These are phyloP conservation scores for Zygosaccharomyces pseudorouxii DNA, from an alignment of 805 yeast genomes.

Conservation along the genomic window DNA sequence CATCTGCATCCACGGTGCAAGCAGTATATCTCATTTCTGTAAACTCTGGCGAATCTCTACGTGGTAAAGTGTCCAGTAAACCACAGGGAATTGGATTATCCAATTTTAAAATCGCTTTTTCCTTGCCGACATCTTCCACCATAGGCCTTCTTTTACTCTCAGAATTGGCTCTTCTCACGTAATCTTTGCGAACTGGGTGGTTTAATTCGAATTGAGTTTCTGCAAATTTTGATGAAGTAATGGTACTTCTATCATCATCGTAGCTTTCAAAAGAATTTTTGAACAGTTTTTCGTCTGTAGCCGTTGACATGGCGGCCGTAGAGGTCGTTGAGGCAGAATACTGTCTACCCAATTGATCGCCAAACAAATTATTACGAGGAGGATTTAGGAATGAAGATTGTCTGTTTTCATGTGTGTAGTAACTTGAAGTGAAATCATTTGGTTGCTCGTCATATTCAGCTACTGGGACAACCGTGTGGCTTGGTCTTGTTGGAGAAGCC, in stretches of 20 bases:
- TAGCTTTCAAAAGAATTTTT: conserved; percentile 57
- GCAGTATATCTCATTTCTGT: conserved; percentile 97
- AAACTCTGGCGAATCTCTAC: conserved; percentile 87
- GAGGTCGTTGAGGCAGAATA: conserved; percentile 25
- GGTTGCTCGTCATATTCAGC: conserved; percentile 40
- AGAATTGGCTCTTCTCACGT: conserved; percentile 54
- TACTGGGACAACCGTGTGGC: conserved; percentile 46
- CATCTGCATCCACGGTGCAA: conserved; percentile 89
- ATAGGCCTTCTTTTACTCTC: conserved; percentile 61
- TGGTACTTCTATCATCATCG: conserved; percentile 32
- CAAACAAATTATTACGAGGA: conserved; percentile 10
- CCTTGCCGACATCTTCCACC: conserved; percentile 46
- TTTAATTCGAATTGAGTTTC: conserved; percentile 37
- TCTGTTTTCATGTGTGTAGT: conserved; percentile 17
- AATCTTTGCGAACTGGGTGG: conserved; percentile 34
- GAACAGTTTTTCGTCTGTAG: conserved; percentile 33
- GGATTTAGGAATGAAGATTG: conserved; percentile 10
- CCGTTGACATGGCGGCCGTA: conserved; percentile 25
- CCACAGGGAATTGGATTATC: conserved; percentile 95
- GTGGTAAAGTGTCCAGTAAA: conserved; percentile 74
- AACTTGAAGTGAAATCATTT: conserved; percentile 21
- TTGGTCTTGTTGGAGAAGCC: conserved; percentile 67
- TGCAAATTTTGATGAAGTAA: conserved; percentile 34
- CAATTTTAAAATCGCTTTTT: conserved; percentile 59
- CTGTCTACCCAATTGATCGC: conserved; percentile 15